Evolutionary conservation across 164 flowering plant genomes (phyloP).

Genomic region (Platanus orientalis): DNA sequence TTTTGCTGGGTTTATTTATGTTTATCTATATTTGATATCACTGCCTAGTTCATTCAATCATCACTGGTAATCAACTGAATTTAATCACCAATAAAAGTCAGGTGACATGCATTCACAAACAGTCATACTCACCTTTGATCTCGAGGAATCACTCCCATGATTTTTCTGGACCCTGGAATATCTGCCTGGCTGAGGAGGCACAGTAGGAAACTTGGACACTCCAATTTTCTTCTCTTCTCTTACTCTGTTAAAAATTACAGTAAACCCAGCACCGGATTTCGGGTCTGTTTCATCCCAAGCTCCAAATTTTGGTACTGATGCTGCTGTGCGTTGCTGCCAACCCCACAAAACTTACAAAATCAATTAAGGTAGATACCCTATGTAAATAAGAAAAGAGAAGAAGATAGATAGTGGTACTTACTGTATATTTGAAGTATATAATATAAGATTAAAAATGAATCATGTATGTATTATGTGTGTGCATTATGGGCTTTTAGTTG

Average conservation of each 20-base stretch:
- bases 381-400: too few relatives aligned
- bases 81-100: not conserved
- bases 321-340: slow-evolving; percentile 38
- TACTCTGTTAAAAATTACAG: slow-evolving; percentile 54
- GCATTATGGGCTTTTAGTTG: too few relatives aligned
- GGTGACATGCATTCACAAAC: too few relatives aligned
- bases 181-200: slow-evolving; percentile 13
- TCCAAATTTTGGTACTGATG: slow-evolving; percentile 65
- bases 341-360: too few relatives aligned
- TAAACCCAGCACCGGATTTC: slow-evolving; percentile 57
- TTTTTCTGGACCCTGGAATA: slow-evolving; percentile 17
- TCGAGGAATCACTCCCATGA: slow-evolving; percentile 9
- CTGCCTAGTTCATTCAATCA: not conserved
- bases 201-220: slow-evolving; percentile 21
- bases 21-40: not conserved
- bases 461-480: too few relatives aligned
- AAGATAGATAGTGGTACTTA: too few relatives aligned
- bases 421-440: too few relatives aligned
- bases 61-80: not conserved
- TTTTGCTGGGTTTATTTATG: not conserved
- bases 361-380: too few relatives aligned
- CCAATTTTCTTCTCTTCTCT: slow-evolving; percentile 49
- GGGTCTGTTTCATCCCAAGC: slow-evolving; percentile 70
- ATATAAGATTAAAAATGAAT: too few relatives aligned
- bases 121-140: slow-evolving; percentile 26